Evolutionary conservation across 2,329 filamentous ascomycete genomes (phyloP), one percentile per base, ranked within the genome.

Genomic region (Alternaria consortialis): DNA sequence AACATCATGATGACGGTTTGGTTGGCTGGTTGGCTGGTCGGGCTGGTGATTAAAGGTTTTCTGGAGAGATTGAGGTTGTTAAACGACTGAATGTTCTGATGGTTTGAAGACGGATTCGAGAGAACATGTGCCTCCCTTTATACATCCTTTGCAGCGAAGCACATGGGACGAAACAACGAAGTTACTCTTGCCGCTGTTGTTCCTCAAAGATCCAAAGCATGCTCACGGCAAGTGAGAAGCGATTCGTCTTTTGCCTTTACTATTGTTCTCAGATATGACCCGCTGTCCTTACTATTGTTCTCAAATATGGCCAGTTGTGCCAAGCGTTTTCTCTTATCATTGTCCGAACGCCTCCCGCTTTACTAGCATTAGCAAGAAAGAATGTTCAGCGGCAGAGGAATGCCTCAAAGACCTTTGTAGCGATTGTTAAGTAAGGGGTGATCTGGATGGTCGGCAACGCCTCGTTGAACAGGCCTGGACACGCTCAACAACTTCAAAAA

Each of bases 51-150:
- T 31, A 60, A 63, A 60, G 58, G 52, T 37, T 68, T 62, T 56
- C 57, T 48, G 29, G 46, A 47, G 50, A 57, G 55, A 8, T 60
- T 61, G 53, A 58, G 23, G 11, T 61, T 66, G 39, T 13, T 34
- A 25, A 67, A 69, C 58, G 68, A 70, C 48, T 62, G 71, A 53
- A 50, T 56, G 60, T 62, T 65, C 55, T 65, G 59, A 37, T 66
- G 63, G 60, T 17, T 39, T 15, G 59, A 39, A 57, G 57, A 43
- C 20, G 34, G 31, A 48, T 23, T 25, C 11, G 20, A 12, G 25
- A 31, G 40, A 20, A 23, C 32, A 29, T 29, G 6, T 39, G 31
- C 20, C 25, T 31, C 27, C 58, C 62, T 65, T 69, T 69, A 71
- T 71, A 55, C 53, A 32, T 58, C 25, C 32, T 47, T 17, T 47